phyloP scores from a whole-genome alignment of 2,329 filamentous ascomycete genomes.

The Diaporthe batatas region DNA sequence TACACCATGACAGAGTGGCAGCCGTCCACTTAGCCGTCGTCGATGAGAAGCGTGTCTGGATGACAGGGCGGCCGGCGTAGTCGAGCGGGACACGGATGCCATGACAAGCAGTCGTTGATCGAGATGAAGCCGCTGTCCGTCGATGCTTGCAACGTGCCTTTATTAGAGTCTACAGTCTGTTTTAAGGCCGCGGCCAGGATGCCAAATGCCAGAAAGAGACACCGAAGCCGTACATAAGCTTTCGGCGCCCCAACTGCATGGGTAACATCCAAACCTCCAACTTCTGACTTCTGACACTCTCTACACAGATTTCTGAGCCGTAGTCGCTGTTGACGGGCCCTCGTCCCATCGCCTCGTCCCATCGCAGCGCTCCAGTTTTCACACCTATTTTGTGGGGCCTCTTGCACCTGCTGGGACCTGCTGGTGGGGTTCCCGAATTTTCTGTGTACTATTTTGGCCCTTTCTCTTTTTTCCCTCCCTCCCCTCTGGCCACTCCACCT shows the following conservation, averaged over 20 bases:
- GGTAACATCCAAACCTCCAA: background rate
- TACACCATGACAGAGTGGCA: too few relatives aligned
- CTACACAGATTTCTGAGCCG: too few relatives aligned
- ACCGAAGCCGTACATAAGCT: constrained; percentile 28
- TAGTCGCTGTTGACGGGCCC: too few relatives aligned
- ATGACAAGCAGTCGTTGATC: background rate
- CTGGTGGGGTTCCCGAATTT: constrained; percentile 14
- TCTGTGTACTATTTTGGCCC: background rate
- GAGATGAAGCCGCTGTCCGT: too few relatives aligned
- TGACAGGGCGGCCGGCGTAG: background rate
- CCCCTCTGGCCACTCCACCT: constrained; percentile 8
- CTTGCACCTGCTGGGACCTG: background rate
- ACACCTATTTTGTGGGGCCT: constrained; percentile 18
- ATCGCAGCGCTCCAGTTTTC: constrained; percentile 8
- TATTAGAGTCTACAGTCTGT: background rate
- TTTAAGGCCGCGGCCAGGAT: background rate
- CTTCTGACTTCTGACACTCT: too few relatives aligned
- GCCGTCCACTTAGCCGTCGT: constrained; percentile 13
- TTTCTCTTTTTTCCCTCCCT: background rate
- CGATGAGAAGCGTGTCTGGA: constrained; percentile 13
- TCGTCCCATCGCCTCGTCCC: too few relatives aligned
- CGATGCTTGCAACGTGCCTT: background rate
- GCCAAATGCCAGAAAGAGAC: constrained; percentile 11
- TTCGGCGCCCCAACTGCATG: background rate
- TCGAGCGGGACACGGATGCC: background rate